Evolutionary conservation across 179 eudicot genomes (phyloP), one percentile per base, ranked within the genome.

Genomic region (Spinacia oleracea): DNA sequence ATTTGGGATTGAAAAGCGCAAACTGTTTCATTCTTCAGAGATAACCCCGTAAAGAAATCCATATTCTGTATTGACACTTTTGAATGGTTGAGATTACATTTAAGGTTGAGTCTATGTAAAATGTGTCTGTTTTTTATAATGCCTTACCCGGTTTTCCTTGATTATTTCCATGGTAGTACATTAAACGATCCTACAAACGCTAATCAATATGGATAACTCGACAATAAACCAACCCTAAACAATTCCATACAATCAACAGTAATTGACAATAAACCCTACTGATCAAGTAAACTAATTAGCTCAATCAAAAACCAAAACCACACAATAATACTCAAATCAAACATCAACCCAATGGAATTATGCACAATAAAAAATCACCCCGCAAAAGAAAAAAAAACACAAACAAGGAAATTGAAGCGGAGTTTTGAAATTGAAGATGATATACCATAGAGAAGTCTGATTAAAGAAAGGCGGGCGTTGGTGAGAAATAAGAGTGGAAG

Each of bases 401-500:
- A 23, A 67, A 6, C 9, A 40, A 43, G 6, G 72, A 14, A 72
- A 14, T 58, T 48, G 16, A 71, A 48, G 1, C 29, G 40, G 73
- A 53, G 9, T 43, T 25, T 14, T 45, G 27, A 67, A 46, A 69
- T 75, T 6, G 43, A 25, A 16, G 21, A 51, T 23, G 29, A 53
- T 51, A 64, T 88, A 89, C 90, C 87, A 59, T 38, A 77, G 48
- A 55, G 79, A 60, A 27, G 78, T 62, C 50, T 35, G 46, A 59
- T 35, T 56, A 9, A 55, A 50, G 38, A 64, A 77, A 9, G 69
- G 58, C 1, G 27, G 45, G 16, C 77, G 78, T 29, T n/a, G 32
- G 43, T 86, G 88, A 81, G 84, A 76, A 81, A 93, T 78, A 34
- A 88, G 40, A 55, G 93, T 88, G 21, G 73, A 83, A 79, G 93